A percentile compares a stretch with the other conserved stretches of the same genome.
These are phyloP conservation scores for Acaromyces ingoldii DNA, from an alignment of 1,284 basidiomycete genomes.

Conservation along the genomic window DNA sequence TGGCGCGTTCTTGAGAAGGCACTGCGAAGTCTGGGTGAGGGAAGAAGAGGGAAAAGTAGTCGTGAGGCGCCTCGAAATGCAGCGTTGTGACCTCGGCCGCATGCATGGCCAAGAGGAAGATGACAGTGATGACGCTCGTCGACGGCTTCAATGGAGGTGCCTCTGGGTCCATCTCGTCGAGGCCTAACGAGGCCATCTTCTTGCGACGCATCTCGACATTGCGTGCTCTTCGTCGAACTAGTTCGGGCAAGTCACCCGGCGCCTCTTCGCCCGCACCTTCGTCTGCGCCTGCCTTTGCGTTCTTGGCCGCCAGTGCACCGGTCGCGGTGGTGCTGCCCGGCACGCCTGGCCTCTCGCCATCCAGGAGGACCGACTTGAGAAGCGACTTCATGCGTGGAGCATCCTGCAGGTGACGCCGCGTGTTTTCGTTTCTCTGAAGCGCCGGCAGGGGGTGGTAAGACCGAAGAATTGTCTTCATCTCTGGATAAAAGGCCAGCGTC, in stretches of 20 bases:
- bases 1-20: constrained; percentile 32
- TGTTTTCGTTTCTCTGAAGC: constrained; percentile 62
- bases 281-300: constrained; percentile 17
- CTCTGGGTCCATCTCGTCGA: no score
- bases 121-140: constrained; percentile 44
- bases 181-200: constrained; percentile 13
- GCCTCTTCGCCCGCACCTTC: constrained; percentile 34
- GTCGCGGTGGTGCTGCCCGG: constrained; percentile 23
- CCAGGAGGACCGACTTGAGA: constrained; percentile 69
- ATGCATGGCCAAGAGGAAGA: constrained; percentile 41
- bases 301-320: constrained; percentile 13
- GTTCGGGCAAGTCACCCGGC: constrained; percentile 19
- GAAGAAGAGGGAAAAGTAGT: constrained; percentile 46
- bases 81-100: constrained; percentile 34
- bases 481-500: constrained; percentile 71
- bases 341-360: constrained; percentile 59
- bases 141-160: constrained; percentile 27
- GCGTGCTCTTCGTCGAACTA: neutral
- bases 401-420: constrained; percentile 70
- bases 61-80: constrained; percentile 40
- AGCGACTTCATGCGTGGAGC: constrained; percentile 73
- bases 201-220: constrained; percentile 14
- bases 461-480: constrained; percentile 74
- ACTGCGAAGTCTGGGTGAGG: constrained; percentile 37
- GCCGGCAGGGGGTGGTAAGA: constrained; percentile 77